Evolutionary conservation across 1,139 yeast species (phyloP).

Genomic region (Scheffersomyces lignicola): DNA sequence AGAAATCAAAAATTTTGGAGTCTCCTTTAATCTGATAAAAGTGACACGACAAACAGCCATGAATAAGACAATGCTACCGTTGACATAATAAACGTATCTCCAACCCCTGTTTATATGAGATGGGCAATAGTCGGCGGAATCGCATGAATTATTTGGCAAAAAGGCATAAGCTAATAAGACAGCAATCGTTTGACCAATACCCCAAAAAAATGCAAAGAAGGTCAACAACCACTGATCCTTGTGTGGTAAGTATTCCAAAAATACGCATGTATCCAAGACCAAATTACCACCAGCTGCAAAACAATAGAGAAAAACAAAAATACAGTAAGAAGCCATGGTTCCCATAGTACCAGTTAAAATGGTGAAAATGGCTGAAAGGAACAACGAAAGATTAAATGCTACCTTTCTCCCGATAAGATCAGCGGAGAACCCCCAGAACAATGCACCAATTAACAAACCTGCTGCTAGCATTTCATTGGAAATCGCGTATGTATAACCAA

Average conservation of each 20-base stretch:
- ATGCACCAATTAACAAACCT: conserved; percentile 57
- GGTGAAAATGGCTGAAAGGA: conserved; percentile 42
- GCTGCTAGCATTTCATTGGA: conserved; percentile 26
- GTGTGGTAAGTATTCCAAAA: conserved; percentile 56
- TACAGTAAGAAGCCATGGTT: conserved; percentile 47
- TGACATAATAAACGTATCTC: conserved; percentile 37
- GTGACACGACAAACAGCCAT: conserved; percentile 28
- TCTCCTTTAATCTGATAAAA: conserved; percentile 29
- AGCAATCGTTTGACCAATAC: conserved; percentile 35
- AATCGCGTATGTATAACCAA: conserved; percentile 34
- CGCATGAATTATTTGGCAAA: conserved; percentile 29
- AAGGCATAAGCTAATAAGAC: conserved; percentile 34
- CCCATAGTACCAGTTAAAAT: conserved; percentile 54
- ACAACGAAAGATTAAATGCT: conserved; percentile 20
- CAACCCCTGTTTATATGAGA: conserved; percentile 33
- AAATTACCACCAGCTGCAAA: conserved; percentile 61
- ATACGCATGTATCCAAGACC: conserved; percentile 59
- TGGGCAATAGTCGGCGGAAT: conserved; percentile 27
- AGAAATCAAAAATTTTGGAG: conserved; percentile 36
- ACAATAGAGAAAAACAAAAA: conserved; percentile 46
- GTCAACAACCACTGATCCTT: conserved; percentile 47
- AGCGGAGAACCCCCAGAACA: conserved; percentile 58
- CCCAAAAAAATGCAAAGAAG: conserved; percentile 39
- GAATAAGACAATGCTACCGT: conserved; percentile 30
- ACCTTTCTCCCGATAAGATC: conserved; percentile 37